Percentiles rank a stretch among this genome's conserved stretches.
Conservation (phyloP, 495 filamentous ascomycete species). For the Penicillium canescens region DNA sequence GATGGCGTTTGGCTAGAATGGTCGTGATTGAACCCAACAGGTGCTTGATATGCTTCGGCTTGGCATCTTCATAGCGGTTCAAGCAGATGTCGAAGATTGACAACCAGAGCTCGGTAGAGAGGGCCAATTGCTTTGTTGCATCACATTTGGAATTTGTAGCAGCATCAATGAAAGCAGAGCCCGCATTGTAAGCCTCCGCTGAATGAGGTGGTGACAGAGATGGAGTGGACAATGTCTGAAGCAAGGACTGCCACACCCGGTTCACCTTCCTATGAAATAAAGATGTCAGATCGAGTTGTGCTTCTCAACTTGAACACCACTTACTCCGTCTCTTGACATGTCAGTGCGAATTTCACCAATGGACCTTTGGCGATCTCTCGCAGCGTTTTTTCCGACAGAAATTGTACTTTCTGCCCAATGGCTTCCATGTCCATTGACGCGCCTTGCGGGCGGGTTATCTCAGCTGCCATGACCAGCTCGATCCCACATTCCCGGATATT, state of each 20-base stretch:
- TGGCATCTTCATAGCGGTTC: slow-evolving; percentile 70
- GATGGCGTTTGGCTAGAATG: slow-evolving; percentile 51
- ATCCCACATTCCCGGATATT: slow-evolving; percentile 18
- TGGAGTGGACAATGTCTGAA: slow-evolving; percentile 39
- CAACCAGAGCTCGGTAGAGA: slow-evolving; percentile 53
- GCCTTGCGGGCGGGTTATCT: slow-evolving; percentile 13
- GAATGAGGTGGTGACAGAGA: slow-evolving; percentile 42
- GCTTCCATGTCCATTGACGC: slow-evolving; percentile 33
- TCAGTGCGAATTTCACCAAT: slow-evolving; percentile 36
- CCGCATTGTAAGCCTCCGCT: slow-evolving; percentile 44
- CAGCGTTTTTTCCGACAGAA: slow-evolving; percentile 39
- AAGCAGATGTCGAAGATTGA: slow-evolving; percentile 70
- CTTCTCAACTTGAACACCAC: background rate
- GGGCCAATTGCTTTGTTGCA: slow-evolving; percentile 37
- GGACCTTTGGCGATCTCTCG: slow-evolving; percentile 40
- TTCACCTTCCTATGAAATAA: slow-evolving; percentile 31
- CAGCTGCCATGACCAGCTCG: slow-evolving; percentile 23
- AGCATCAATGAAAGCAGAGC: slow-evolving; percentile 48
- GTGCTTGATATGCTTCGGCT: slow-evolving; percentile 73
- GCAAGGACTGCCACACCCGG: slow-evolving; percentile 38
- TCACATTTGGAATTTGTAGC: slow-evolving; percentile 37
- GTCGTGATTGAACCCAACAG: slow-evolving; percentile 60
- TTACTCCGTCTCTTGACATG: slow-evolving; percentile 39
- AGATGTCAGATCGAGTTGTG: slow-evolving; percentile 17
- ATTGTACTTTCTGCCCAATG: slow-evolving; percentile 38